Conservation (phyloP, 371 early-diverging fungal species). For the Choanephora cucurbitarum region DNA sequence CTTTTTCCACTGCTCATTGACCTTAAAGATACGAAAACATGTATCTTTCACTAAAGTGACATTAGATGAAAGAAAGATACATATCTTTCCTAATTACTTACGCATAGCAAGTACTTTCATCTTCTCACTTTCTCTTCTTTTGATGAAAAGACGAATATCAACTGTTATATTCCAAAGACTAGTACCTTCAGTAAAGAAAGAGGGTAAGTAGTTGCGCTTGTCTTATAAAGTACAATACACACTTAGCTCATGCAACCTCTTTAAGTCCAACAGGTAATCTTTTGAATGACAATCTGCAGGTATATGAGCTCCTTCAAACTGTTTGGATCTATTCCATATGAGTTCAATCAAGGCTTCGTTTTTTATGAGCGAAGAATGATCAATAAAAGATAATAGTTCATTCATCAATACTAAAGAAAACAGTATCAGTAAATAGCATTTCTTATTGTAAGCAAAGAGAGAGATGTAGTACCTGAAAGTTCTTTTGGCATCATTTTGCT, state of each 20-base stretch:
- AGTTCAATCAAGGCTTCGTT: slow-evolving; percentile 10
- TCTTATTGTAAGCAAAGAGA: slow-evolving; percentile 1
- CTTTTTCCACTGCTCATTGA: slow-evolving; percentile 8
- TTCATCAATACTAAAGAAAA: slow-evolving; percentile 3
- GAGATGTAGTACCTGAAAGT: background rate
- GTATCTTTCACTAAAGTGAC: slow-evolving; percentile 7
- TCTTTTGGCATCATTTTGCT: slow-evolving; percentile 10
- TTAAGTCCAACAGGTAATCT: background rate
- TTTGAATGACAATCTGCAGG: background rate
- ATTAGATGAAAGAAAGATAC: background rate
- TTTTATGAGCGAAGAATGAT: background rate
- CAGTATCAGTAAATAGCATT: background rate
- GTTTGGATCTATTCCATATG: slow-evolving; percentile 8
- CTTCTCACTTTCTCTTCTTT: background rate
- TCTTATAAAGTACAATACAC: too few species aligned
- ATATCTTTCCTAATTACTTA: background rate
- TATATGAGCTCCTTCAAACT: background rate
- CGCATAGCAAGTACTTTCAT: slow-evolving; percentile 8
- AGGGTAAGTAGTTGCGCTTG: too few species aligned
- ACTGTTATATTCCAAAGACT: slow-evolving; percentile 13
- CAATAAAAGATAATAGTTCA: slow-evolving; percentile 2
- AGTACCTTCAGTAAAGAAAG: slow-evolving; percentile 8
- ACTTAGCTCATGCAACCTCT: background rate
- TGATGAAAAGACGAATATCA: background rate
- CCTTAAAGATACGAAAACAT: slow-evolving; percentile 1